Evolutionary conservation across 345 rosid genomes (phyloP), one percentile per base, ranked within the genome.

Genomic region (Populus euphratica): DNA sequence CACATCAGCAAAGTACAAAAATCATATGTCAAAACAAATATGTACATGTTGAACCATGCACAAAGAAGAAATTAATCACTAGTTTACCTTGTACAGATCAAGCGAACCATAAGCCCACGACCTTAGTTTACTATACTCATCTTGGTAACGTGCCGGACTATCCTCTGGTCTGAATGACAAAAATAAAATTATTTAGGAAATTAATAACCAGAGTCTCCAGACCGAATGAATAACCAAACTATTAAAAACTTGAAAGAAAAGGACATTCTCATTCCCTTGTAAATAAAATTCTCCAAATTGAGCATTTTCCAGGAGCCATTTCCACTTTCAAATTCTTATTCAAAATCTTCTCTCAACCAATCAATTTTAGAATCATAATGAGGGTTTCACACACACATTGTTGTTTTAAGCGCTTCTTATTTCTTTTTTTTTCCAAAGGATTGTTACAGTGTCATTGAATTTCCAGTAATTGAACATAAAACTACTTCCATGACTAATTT

Each of bases 21-120:
- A 43, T 36, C 21, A 38, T 63, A 6, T 2, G n/a, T 18, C 9
- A 79, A 54, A 36, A 5, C 12, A 68, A 13, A 77, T 36, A 68
- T 61, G 35, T 0, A 6, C 27, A 73, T 6, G 52, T 38, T n/a
- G 54, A 65, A 47, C 49, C 64, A 35, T 20, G 1, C 21, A 59
- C 21, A 27, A 41, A 35, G 20, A 29, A 17, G 33, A 13, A 39
- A 56, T 44, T 8, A 31, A 16, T 52, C 16, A 81, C 6, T 8
- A 54, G 23, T 21, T 27, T 49, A 92, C 99, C 96, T 90, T 96
- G 86, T 96, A 96, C 41, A 85, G 82, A 89, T 96, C 99, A 69
- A 96, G 87, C 63, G 98, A 96, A 69, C 86, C 82, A 80, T 90
- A 87, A 2, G 93, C 82, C 98, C 99, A 93, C 2, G 94, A 85